Evolutionary conservation across 2,329 filamentous ascomycete genomes (phyloP).

Genomic region (Fusarium sp.): DNA sequence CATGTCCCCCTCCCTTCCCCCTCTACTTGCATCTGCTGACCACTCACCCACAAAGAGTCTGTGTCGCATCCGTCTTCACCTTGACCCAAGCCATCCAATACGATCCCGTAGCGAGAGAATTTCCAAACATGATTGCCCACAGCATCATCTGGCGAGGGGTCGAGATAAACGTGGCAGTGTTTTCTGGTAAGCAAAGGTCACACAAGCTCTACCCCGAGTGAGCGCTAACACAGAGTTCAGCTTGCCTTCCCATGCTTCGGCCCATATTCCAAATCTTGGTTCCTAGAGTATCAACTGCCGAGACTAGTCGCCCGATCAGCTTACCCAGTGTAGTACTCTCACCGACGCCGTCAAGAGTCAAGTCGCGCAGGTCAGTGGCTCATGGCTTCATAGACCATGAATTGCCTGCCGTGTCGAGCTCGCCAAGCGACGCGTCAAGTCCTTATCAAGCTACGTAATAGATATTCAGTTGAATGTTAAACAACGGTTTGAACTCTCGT

Average conservation of each 20-base stretch:
- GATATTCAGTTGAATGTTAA: neutral
- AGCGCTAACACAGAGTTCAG: neutral
- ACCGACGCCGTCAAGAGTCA: neutral
- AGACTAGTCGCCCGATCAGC: neutral
- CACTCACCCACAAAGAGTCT: conserved; percentile 34
- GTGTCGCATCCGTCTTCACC: conserved; percentile 38
- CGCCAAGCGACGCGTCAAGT: neutral
- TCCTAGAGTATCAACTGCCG: neutral
- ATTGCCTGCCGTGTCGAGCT: neutral
- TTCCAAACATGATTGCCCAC: conserved; percentile 35
- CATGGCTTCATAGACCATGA: neutral
- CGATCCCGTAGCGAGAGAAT: conserved; percentile 22
- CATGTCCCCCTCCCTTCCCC: conserved; percentile 14
- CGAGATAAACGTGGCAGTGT: conserved; percentile 41
- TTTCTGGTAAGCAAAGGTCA: conserved; percentile 33
- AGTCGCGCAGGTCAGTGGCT: neutral
- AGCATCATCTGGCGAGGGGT: conserved; percentile 41
- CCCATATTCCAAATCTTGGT: neutral
- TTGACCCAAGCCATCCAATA: conserved; percentile 32
- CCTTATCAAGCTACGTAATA: neutral
- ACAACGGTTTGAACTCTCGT: neutral
- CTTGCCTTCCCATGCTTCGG: neutral
- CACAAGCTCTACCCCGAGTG: too few species aligned
- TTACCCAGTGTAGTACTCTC: neutral
- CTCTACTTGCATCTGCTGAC: neutral